Evolutionary conservation across 495 filamentous ascomycete genomes (phyloP).

Genomic region (Podospora pseudopauciseta): DNA sequence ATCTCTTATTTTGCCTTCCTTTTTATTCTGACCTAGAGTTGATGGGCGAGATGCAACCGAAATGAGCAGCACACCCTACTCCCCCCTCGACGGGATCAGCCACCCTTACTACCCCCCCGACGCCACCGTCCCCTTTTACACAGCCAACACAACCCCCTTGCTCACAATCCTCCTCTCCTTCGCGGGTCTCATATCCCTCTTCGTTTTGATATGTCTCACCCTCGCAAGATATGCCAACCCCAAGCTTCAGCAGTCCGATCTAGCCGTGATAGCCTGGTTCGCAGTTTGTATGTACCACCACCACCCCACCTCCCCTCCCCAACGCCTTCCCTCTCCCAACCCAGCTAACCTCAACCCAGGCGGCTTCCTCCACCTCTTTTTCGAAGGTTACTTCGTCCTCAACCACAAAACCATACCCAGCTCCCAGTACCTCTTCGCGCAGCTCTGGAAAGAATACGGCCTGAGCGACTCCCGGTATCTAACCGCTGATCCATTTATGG

Average conservation of each 20-base stretch:
- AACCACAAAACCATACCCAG: constrained; percentile 52
- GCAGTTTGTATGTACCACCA: constrained; percentile 33
- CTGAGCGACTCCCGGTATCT: constrained; percentile 80
- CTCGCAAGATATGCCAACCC: constrained; percentile 41
- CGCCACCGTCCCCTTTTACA: constrained; percentile 57
- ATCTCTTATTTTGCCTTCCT: not conserved
- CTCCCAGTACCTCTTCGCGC: constrained; percentile 57
- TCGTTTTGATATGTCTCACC: constrained; percentile 43
- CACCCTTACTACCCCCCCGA: constrained; percentile 74
- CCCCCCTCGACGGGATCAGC: not conserved
- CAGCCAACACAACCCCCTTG: constrained; percentile 48
- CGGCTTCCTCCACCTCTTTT: constrained; percentile 70
- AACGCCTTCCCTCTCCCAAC: not conserved
- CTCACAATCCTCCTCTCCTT: constrained; percentile 48
- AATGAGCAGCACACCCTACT: not conserved
- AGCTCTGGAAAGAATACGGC: constrained; percentile 88
- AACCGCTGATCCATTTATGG: constrained; percentile 71
- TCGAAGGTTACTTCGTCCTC: constrained; percentile 78
- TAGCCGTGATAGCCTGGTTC: constrained; percentile 58
- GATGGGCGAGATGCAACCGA: not conserved
- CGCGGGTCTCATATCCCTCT: constrained; percentile 40
- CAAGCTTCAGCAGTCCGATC: constrained; percentile 26
- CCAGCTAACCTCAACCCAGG: constrained; percentile 19
- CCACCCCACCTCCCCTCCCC: constrained; percentile 12
- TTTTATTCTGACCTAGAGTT: too few species aligned